phyloP scores from a whole-genome alignment of 2,329 filamentous ascomycete species.

The Lecanicillium sp. region DNA sequence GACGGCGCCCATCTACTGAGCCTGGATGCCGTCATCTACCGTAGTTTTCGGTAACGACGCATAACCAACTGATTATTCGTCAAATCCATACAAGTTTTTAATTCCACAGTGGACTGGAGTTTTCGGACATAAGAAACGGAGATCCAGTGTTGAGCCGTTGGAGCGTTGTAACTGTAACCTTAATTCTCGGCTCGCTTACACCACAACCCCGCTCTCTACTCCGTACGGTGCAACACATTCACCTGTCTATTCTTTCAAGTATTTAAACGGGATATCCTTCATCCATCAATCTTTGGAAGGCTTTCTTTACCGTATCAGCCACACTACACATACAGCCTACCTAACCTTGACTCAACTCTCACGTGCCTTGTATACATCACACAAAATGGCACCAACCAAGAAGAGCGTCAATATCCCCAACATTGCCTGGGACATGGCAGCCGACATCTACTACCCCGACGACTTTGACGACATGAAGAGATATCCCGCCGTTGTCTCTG shows the following conservation, averaged over 20 bases:
- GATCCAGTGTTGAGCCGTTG: too few relatives aligned
- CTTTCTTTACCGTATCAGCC: neutral
- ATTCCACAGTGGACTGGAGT: too few relatives aligned
- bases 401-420: constrained; percentile 4
- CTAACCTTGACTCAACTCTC: neutral
- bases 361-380: neutral
- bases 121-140: too few relatives aligned
- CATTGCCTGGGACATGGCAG: constrained; percentile 4
- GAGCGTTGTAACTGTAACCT: too few relatives aligned
- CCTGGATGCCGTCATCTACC: too few relatives aligned
- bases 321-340: neutral
- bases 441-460: constrained; percentile 1
- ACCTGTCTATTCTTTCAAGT: neutral
- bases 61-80: too few relatives aligned
- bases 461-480: constrained; percentile 4
- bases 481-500: constrained; percentile 15
- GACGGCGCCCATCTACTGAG: too few relatives aligned
- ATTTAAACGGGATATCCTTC: too few relatives aligned
- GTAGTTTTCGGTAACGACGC: too few relatives aligned
- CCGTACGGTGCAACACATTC: neutral
- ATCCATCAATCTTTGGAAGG: too few relatives aligned
- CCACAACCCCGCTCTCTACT: neutral
- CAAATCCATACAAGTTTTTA: too few relatives aligned
- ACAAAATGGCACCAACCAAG: neutral
- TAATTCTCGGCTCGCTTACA: too few relatives aligned